Evolutionary conservation across 2,329 filamentous ascomycete species (phyloP), one percentile per base, ranked within the genome.

Genomic region (Mariannaea sp.): DNA sequence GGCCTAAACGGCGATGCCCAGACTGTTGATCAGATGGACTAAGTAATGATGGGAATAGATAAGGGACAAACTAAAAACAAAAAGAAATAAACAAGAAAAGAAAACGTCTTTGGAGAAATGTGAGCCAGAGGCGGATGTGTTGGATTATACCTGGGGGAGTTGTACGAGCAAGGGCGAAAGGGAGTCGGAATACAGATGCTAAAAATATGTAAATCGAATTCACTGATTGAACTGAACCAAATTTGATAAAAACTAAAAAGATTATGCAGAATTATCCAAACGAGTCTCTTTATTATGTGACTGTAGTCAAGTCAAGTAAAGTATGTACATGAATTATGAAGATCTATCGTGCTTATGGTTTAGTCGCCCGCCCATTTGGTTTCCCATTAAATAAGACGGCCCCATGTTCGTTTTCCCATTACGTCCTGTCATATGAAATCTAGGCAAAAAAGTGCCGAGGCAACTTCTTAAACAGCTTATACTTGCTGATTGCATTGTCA

Each of bases 11-110:
- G 62, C 0, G 57, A 63, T 35, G 60, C 61, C 6, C 61, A 64
- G 48, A 68, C 69, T 5, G 69, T 73, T 30, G 67, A 70, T 27
- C 65, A 72, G 64, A 70, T 72, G 66, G 67, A 70, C 33, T 70
- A 62, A 50, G 33, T 20, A 8, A 38, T 20, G 17, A 14, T 33
- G 26, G 22, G 13, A n/a, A 53, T 20, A 38, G 12, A 27, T n/a
- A 32, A 5, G 7, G 5, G 13, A 5, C 13, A 8, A 12, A 12
- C 13, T 4, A 26, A 39, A 36, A 46, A 54, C 24, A n/a, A 17
- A 58, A 46, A 29, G 40, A 32, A 46, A 39, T 46, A 17, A n/a
- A n/a, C n/a, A n/a, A n/a, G n/a, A n/a, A n/a, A n/a, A n/a, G n/a
- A n/a, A n/a, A n/a, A n/a, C n/a, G n/a, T n/a, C n/a, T 39, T 14